Evolutionary conservation across 2,329 filamentous ascomycete genomes (phyloP), one percentile per base, ranked within the genome.

Genomic region (Talaromyces sp.): DNA sequence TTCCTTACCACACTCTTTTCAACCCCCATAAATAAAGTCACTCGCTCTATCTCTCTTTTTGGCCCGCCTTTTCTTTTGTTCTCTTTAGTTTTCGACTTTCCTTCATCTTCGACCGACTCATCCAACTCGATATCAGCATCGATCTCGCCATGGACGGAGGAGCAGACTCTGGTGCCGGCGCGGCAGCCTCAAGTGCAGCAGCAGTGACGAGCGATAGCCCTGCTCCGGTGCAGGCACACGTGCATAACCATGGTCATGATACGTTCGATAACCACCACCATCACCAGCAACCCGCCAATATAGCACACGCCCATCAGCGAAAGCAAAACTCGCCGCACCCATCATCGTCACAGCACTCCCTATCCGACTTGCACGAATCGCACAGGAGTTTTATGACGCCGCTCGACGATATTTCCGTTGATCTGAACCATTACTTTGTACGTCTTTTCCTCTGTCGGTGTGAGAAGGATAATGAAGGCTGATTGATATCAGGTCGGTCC

Each of bases 361-460:
- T 75, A 48, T 66, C 68, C 38, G 68, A 74, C 54, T 58, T 75
- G 9, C 72, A 67, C 32, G 67, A 64, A 41, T 56, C 60, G 41
- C 60, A 57, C 24, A 56, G 43, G 50, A 43, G 31, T 7, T 55
- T 31, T n/a, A 48, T 62, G 7, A n/a, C 17, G 11, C 57, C 54
- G n/a, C n/a, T 54, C 14, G 31, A 54, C 11, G 57, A 52, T 32
- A 19, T 51, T 2, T 50, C 54, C 26, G 71, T 81, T 62, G 81
- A 84, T 35, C 64, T 87, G 54, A 83, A 85, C 62, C 83, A 86
- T 64, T 87, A 87, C 71, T 88, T 87, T 68, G 82, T 82, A 72
- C 50, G 79, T 69, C 19, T 14, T 31, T 31, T 32, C 12, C 4
- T 35, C 3, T 9, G 2, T 1, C 32, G 2, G 43, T 24, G 11